A percentile compares a stretch with the other conserved stretches of the same genome.
Evolutionary conservation across 805 yeast species (phyloP).

Genomic region (Teunomyces funiuensis): DNA sequence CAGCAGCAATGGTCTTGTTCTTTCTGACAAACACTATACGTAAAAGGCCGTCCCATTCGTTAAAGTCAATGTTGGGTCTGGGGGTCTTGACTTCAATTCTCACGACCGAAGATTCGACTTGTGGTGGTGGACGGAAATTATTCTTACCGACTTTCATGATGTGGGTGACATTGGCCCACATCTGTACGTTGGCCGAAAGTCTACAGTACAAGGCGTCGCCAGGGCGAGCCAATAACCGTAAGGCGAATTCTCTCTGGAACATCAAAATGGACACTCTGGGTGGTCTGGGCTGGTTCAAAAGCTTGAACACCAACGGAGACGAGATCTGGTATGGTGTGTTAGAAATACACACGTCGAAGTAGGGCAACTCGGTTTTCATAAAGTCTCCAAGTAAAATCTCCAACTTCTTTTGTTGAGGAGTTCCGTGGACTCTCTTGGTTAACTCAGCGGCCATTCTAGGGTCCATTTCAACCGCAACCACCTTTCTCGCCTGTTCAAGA

Average conservation of each 20-base stretch:
- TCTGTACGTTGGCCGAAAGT: slow-evolving; percentile 93
- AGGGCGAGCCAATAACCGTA: slow-evolving; percentile 90
- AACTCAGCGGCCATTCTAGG: slow-evolving; percentile 99
- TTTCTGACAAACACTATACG: slow-evolving; percentile 91
- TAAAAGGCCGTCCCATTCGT: slow-evolving; percentile 96
- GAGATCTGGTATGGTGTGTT: slow-evolving; percentile 98
- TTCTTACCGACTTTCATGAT: slow-evolving; percentile 98
- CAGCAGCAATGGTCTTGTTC: slow-evolving; percentile 90
- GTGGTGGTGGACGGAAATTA: slow-evolving; percentile 97
- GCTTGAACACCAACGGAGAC: slow-evolving; percentile 91
- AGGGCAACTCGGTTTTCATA: slow-evolving; percentile 92
- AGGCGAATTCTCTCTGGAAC: slow-evolving; percentile 97
- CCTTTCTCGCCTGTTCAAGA: slow-evolving; percentile 87
- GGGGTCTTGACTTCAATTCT: slow-evolving; percentile 89
- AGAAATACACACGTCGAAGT: slow-evolving; percentile 93
- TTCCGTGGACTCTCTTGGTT: slow-evolving; percentile 95
- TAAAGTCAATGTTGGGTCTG: slow-evolving; percentile 88
- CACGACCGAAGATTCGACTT: slow-evolving; percentile 95
- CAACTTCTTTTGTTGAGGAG: slow-evolving; percentile 87
- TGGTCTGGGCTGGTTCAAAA: slow-evolving; percentile 87
- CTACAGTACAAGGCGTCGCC: slow-evolving; percentile 95
- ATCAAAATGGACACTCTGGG: slow-evolving; percentile 93
- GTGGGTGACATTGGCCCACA: slow-evolving; percentile 99
- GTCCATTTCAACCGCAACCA: slow-evolving; percentile 97
- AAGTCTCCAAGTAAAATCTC: slow-evolving; percentile 94